Conservation (phyloP, 495 filamentous ascomycete genomes). For the Eremomyces bilateralis region DNA sequence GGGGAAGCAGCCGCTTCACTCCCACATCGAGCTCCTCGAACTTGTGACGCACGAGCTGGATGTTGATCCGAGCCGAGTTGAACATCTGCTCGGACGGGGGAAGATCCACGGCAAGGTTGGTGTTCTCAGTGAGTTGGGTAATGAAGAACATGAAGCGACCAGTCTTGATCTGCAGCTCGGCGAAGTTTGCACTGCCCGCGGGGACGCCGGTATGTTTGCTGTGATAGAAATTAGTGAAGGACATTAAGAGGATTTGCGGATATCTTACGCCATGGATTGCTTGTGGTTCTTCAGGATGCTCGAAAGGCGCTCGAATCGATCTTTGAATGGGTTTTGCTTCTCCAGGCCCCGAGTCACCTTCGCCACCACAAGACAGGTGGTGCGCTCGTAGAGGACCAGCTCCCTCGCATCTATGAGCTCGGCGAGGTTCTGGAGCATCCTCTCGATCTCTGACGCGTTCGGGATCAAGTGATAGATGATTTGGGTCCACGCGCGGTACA, state of each 20-base stretch:
- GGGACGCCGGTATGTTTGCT: constrained; percentile 20
- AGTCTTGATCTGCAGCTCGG: constrained; percentile 45
- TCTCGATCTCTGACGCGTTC: constrained; percentile 75
- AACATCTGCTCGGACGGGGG: constrained; percentile 73
- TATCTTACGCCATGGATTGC: constrained; percentile 39
- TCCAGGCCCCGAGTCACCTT: constrained; percentile 55
- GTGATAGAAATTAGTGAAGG: not conserved
- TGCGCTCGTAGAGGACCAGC: constrained; percentile 85
- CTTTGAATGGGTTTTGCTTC: constrained; percentile 60
- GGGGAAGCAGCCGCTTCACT: too few species aligned
- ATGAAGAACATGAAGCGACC: constrained; percentile 77
- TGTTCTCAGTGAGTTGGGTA: constrained; percentile 83
- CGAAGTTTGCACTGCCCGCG: constrained; percentile 29
- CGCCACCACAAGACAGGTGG: constrained; percentile 84
- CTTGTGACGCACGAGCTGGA: constrained; percentile 58
- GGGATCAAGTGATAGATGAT: constrained; percentile 94
- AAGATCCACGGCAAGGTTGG: constrained; percentile 77
- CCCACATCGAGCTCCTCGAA: constrained; percentile 33
- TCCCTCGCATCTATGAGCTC: constrained; percentile 77
- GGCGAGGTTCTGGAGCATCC: constrained; percentile 54
- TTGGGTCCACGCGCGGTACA: constrained; percentile 96
- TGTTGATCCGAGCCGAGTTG: constrained; percentile 75
- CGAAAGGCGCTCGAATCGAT: constrained; percentile 81
- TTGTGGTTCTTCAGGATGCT: constrained; percentile 98
- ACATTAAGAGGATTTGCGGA: constrained; percentile 6